Conservation (phyloP, 1,139 yeast genomes). For the Yamadazyma trypodendri region DNA sequence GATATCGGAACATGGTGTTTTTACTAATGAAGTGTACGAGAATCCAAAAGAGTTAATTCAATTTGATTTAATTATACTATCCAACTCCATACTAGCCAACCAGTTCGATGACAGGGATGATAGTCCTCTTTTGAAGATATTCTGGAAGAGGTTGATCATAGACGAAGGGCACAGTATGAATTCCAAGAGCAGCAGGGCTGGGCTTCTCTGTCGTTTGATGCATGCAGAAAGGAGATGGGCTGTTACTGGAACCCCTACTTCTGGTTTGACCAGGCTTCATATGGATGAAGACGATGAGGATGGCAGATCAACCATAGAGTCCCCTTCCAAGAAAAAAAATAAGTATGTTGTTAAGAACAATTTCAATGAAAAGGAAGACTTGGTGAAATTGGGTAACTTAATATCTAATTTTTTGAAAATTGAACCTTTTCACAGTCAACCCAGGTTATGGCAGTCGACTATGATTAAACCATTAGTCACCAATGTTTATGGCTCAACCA, state of each 20-base stretch:
- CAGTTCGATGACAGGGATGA: conserved; percentile 28
- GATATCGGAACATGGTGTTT: conserved; percentile 15
- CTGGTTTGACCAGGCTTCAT: conserved; percentile 61
- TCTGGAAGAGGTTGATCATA: conserved; percentile 70
- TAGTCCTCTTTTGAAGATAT: conserved; percentile 41
- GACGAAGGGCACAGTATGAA: conserved; percentile 73
- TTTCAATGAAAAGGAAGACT: conserved; percentile 47
- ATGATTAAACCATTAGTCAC: conserved; percentile 49
- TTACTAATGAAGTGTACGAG: conserved; percentile 24
- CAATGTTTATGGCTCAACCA: conserved; percentile 37
- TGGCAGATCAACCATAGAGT: conserved; percentile 10
- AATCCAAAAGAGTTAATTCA: conserved; percentile 32
- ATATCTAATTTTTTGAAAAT: conserved; percentile 54
- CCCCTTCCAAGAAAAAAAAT: conserved; percentile 26
- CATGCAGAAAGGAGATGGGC: conserved; percentile 67
- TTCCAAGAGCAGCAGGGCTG: conserved; percentile 49
- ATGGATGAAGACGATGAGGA: conserved; percentile 47
- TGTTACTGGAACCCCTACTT: conserved; percentile 73
- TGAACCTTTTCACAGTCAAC: conserved; percentile 55
- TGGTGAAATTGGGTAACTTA: conserved; percentile 52
- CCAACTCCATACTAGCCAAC: conserved; percentile 44
- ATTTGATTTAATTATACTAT: conserved; percentile 54
- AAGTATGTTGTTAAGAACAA: conserved; percentile 38
- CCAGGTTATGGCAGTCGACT: conserved; percentile 45
- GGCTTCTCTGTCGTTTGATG: conserved; percentile 46